Evolutionary conservation across 2,329 filamentous ascomycete species (phyloP), one percentile per base, ranked within the genome.

Genomic region (Aspergillus pseudoviridinutans): DNA sequence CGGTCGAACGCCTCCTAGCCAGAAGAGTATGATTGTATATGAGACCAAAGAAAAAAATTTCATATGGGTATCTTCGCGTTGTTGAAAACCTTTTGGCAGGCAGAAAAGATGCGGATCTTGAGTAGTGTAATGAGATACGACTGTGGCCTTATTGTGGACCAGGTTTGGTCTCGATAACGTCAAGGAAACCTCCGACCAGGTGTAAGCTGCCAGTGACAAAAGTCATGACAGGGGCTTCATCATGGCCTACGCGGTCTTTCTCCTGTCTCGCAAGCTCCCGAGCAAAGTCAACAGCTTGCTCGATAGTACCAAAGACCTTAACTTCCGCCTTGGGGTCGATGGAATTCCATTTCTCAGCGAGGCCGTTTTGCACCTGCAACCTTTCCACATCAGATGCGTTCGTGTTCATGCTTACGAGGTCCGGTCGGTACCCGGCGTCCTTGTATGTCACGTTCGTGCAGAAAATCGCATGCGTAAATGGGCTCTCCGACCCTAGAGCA

Each of bases 141-240:
- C 55, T 52, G 35, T 46, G 22, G 61, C 55, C 5, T 47, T 60
- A 64, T 24, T 64, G 44, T 17, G 50, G 28, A 44, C 55, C 57
- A 17, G 69, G 67, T 54, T 75, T 76, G 5, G 74, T 76, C 61
- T 89, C 90, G 58, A 95, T 73, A 1, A 89, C 86, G 71, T 89
- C 87, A 53, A 96, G 77, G 49, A 92, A 79, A 10, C 89, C 90
- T 7, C 92, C 91, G 1, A 92, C 91, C 42, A 96, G 80, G 78
- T 96, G 89, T 68, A 96, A 76, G 71, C 91, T 95, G 2, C 92
- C 92, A 14, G 92, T 96, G 9, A 91, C 87, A 55, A 96, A 76
- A 0, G 87, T 84, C 70, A 86, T 84, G 17, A 85, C 79, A 51
- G 80, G 79, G 2, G 71, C 64, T 52, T 76, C 71, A 25, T 72